Percentiles rank a stretch among this genome's conserved stretches.
Conservation (phyloP, 306 rosid genomes). For the Cicer yamashitae region DNA sequence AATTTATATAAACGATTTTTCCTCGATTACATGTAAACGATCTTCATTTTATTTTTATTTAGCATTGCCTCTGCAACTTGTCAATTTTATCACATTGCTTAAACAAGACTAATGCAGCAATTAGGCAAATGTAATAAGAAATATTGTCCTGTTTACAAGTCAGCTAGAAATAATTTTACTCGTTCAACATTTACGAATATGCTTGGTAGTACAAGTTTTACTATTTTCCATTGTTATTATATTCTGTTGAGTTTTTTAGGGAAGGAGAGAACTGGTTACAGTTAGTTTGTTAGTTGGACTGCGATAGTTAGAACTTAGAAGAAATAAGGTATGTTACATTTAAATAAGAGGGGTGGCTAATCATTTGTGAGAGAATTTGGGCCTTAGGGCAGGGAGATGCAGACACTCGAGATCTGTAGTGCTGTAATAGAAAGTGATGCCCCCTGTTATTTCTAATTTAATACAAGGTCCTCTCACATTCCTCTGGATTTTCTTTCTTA, state of each 20-base stretch:
- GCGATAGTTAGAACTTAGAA: background rate
- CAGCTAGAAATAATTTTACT: background rate
- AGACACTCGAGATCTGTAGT: background rate
- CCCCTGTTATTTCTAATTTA: background rate
- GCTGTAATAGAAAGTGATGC: background rate
- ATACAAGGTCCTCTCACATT: background rate
- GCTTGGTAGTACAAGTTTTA: background rate
- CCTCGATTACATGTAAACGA: slow-evolving; percentile 19
- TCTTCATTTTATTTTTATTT: slow-evolving; percentile 9
- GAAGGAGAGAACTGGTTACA: background rate
- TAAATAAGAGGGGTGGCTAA: background rate
- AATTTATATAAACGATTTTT: slow-evolving; percentile 11
- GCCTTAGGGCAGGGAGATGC: background rate
- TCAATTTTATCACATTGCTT: slow-evolving; percentile 1
- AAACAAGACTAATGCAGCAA: slow-evolving; percentile 16
- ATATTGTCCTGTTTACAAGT: slow-evolving; percentile 30
- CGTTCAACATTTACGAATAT: slow-evolving; percentile 16
- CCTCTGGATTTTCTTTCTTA: slow-evolving; percentile 18
- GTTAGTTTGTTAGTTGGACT: background rate
- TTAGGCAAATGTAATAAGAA: slow-evolving; percentile 26
- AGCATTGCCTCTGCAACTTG: background rate
- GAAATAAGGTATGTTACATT: background rate
- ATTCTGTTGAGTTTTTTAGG: background rate
- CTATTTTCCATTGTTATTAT: slow-evolving; percentile 12
- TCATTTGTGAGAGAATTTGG: background rate